Evolutionary conservation across 345 rosid species (phyloP), one percentile per base, ranked within the genome.

Genomic region (Camelina hispida): DNA sequence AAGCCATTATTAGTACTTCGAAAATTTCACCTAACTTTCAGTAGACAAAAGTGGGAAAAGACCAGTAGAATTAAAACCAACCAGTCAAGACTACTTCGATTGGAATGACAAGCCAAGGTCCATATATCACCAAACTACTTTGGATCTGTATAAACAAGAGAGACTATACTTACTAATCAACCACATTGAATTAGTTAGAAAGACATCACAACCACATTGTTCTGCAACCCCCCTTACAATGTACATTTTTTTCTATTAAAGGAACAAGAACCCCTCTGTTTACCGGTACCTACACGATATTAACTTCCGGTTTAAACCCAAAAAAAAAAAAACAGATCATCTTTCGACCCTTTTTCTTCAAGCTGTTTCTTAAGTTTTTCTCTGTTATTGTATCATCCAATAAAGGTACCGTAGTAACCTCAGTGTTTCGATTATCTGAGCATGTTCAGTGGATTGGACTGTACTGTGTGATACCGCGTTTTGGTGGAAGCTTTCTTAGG

Each of bases 401-500:
- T 12, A 20, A 22, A n/a, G 30, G 38, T 12, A 73, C 40, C 18
- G 2, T 10, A 12, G 42, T 37, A 23, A 61, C 61, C 76, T 52
- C 54, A 9, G 67, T 67, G 40, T 65, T 55, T 65, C 22, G 53
- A 30, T 44, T 46, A 6, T 44, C 57, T 34, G 16, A 28, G 35
- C 22, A 3, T 16, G 17, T 47, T 86, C 83, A 91, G 28, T 82
- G 80, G 72, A 88, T 88, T 23, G 91, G 92, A 61, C 87, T 88
- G 60, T 88, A 89, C 66, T 85, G 92, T 52, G 87, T 85, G 1
- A 91, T 84, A 6, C 89, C 84, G 7, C 92, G 89, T 82, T 80
- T 85, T 0, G 96, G 97, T 2, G 96, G 96, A 53, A 92, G 86
- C 81, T 92, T 92, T 69, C 93, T 83, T 69, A 92, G 69, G 78